phyloP scores from a whole-genome alignment of 2,329 filamentous ascomycete species.

The Thelonectria olida region DNA sequence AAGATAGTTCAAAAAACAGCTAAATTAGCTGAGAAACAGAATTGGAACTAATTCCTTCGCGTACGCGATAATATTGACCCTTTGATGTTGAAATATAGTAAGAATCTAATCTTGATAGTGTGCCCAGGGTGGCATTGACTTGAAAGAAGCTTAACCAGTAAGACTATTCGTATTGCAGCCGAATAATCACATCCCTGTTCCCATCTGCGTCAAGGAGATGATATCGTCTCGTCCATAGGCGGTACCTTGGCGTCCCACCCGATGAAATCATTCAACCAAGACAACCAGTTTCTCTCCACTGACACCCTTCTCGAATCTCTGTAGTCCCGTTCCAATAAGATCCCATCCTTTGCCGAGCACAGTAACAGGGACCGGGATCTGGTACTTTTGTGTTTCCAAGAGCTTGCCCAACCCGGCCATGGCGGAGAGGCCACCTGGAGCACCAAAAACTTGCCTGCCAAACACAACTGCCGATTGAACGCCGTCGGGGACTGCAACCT shows the following conservation, averaged over 20 bases:
- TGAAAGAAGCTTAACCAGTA: background rate
- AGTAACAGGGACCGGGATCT: conserved; percentile 23
- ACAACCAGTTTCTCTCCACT: conserved; percentile 34
- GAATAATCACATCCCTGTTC: no score
- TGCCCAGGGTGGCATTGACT: background rate
- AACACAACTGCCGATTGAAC: conserved; percentile 21
- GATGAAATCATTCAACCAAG: conserved; percentile 6
- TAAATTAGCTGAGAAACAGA: no score
- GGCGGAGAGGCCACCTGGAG: conserved; percentile 22
- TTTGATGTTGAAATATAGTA: no score
- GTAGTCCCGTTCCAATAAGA: conserved; percentile 14
- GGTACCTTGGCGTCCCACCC: no score
- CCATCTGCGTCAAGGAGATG: no score
- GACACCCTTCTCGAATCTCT: conserved; percentile 23
- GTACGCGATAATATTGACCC: no score
- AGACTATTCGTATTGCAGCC: no score
- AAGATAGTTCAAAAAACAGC: no score
- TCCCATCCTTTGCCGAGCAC: conserved; percentile 28
- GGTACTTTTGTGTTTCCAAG: conserved; percentile 21
- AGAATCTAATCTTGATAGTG: no score
- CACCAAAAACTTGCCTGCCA: conserved; percentile 26
- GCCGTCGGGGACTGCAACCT: conserved; percentile 14
- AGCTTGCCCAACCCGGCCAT: conserved; percentile 24
- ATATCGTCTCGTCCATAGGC: no score
- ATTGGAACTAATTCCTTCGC: no score